These are phyloP conservation scores for Graphium sp. DNA, from an alignment of 2,329 filamentous ascomycete species.

Conservation along the genomic window DNA sequence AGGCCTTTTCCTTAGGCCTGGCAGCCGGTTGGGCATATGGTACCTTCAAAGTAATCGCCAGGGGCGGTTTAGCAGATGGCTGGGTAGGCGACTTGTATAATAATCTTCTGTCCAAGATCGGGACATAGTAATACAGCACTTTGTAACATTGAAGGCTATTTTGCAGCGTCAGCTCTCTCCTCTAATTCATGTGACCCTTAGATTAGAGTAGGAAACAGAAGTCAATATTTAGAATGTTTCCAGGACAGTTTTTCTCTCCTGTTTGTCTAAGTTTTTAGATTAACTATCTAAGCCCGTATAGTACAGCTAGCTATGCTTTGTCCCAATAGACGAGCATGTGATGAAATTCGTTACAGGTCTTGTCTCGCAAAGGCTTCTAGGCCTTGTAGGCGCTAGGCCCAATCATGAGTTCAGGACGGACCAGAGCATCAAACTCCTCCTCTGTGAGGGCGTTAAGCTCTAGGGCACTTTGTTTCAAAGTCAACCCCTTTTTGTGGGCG, in stretches of 20 bases:
- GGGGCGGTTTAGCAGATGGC: conserved; percentile 50
- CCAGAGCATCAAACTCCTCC: conserved; percentile 79
- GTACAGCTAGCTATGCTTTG: too few relatives aligned
- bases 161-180: too few relatives aligned
- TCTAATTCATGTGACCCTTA: too few relatives aligned
- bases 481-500: conserved; percentile 94
- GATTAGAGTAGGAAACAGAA: too few relatives aligned
- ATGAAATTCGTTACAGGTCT: too few relatives aligned
- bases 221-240: background rate
- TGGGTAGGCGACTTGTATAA: conserved; percentile 77
- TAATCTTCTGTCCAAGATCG: conserved; percentile 29
- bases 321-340: too few relatives aligned
- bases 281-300: too few relatives aligned
- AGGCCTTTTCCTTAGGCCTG: too few relatives aligned
- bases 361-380: too few relatives aligned
- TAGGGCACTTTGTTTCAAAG: conserved; percentile 84
- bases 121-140: conserved; percentile 10
- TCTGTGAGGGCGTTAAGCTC: conserved; percentile 78
- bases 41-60: conserved; percentile 60
- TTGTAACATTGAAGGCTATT: background rate
- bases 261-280: too few relatives aligned
- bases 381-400: conserved; percentile 51
- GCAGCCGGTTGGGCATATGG: conserved; percentile 86
- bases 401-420: conserved; percentile 91
- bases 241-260: background rate